Percentiles rank a stretch among this genome's conserved stretches.
Conservation (phyloP, 352 stramenopile genomes). For the Phytophthora ohioensis region DNA sequence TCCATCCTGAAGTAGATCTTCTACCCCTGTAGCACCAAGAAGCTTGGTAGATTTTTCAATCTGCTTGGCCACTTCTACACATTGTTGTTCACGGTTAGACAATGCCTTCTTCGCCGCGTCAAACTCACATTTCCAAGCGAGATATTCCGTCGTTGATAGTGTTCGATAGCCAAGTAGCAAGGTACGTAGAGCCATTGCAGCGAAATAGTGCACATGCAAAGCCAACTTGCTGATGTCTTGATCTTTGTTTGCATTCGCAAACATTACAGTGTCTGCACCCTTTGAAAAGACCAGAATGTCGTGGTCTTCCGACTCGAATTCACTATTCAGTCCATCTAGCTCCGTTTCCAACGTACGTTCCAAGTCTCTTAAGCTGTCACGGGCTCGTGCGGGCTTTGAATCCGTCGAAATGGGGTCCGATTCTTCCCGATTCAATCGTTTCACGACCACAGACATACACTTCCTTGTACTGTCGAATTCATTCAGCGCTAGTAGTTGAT, state of each 20-base stretch:
- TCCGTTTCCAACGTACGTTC: slow-evolving; percentile 36
- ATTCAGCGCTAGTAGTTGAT: slow-evolving; percentile 82
- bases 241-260: slow-evolving; percentile 71
- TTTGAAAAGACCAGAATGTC: slow-evolving; percentile 89
- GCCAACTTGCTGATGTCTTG: slow-evolving; percentile 82
- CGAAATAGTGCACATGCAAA: slow-evolving; percentile 89
- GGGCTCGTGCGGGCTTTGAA: slow-evolving; percentile 11
- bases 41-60: slow-evolving; percentile 91
- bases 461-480: slow-evolving; percentile 90
- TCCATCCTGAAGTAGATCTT: slow-evolving; percentile 97
- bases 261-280: slow-evolving; percentile 92
- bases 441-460: slow-evolving; percentile 87
- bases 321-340: slow-evolving; percentile 29
- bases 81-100: slow-evolving; percentile 66
- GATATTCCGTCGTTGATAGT: slow-evolving; percentile 69
- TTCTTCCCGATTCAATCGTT: slow-evolving; percentile 44
- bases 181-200: slow-evolving; percentile 87
- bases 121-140: slow-evolving; percentile 78
- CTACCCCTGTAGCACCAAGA: slow-evolving; percentile 96
- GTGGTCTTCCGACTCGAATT: slow-evolving; percentile 43
- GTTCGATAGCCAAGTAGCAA: slow-evolving; percentile 84
- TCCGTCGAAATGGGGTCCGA: background rate
- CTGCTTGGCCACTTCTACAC: slow-evolving; percentile 72
- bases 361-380: slow-evolving; percentile 41
- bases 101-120: slow-evolving; percentile 74